phyloP scores from a whole-genome alignment of 805 yeast genomes.

The Candida vaughaniae region DNA sequence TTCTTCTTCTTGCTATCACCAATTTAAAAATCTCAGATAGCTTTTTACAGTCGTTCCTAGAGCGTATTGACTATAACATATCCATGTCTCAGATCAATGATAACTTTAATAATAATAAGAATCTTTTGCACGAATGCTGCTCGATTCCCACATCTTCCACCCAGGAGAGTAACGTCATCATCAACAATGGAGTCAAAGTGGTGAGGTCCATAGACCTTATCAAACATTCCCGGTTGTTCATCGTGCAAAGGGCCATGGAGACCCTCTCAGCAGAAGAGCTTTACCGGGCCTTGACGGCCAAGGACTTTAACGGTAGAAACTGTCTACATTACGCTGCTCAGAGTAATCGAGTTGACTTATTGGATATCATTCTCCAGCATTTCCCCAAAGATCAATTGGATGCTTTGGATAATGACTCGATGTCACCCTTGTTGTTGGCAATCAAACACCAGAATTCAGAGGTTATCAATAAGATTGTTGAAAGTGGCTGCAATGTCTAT shows the following conservation, averaged over 20 bases:
- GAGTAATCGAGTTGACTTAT: constrained; percentile 45
- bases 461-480: constrained; percentile 30
- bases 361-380: constrained; percentile 40
- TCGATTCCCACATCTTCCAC: constrained; percentile 38
- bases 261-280: constrained; percentile 17
- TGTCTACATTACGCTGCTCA: constrained; percentile 87
- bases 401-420: constrained; percentile 66
- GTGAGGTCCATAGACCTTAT: constrained; percentile 35
- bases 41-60: constrained; percentile 52
- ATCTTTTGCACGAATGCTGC: constrained; percentile 70
- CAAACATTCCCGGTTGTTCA: constrained; percentile 36
- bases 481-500: constrained; percentile 33
- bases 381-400: constrained; percentile 42
- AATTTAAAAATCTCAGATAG: constrained; percentile 64
- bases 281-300: constrained; percentile 27
- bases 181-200: constrained; percentile 42
- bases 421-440: constrained; percentile 80
- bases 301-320: constrained; percentile 71
- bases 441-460: constrained; percentile 64
- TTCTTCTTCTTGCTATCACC: constrained; percentile 68
- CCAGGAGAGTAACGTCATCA: constrained; percentile 34
- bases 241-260: constrained; percentile 33
- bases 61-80: constrained; percentile 44
- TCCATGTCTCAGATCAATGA: constrained; percentile 70
- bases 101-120: constrained; percentile 51